phyloP scores from a whole-genome alignment of 805 yeast genomes.

The Metschnikowia amazonensis region DNA sequence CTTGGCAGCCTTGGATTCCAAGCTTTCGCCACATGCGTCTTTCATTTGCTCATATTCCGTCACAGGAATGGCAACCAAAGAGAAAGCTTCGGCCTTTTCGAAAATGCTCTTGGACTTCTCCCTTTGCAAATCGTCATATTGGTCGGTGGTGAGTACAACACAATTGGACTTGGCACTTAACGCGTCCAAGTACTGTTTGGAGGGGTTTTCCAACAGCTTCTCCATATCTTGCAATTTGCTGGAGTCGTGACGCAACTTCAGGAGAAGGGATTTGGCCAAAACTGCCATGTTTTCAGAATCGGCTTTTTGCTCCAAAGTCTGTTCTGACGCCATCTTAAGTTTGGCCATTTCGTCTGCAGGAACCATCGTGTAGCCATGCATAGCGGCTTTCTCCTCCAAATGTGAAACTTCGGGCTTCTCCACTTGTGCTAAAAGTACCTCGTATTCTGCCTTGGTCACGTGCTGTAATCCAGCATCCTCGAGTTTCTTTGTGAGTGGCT shows the following conservation, averaged over 20 bases:
- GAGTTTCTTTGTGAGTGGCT: conserved; percentile 12
- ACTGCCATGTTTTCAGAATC: conserved; percentile 15
- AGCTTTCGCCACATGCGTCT: conserved; percentile 5
- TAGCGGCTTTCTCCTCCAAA: conserved; percentile 11
- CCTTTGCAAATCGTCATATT: conserved; percentile 6
- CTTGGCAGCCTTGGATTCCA: conserved; percentile 10
- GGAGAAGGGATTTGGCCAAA: conserved; percentile 18
- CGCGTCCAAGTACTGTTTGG: conserved; percentile 6
- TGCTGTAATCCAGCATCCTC: conserved; percentile 10
- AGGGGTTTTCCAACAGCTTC: conserved; percentile 10
- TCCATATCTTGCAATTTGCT: conserved; percentile 4
- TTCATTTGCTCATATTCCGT: conserved; percentile 9
- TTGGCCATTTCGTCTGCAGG: conserved; percentile 12
- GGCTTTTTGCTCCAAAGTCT: conserved; percentile 18
- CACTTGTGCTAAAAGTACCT: conserved; percentile 1
- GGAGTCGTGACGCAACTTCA: conserved; percentile 11
- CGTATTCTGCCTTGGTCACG: conserved; percentile 11
- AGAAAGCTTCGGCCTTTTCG: conserved; percentile 12
- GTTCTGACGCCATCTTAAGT: conserved; percentile 10
- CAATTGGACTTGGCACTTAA: conserved; percentile 8
- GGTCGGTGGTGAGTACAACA: conserved; percentile 6
- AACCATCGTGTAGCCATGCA: conserved; percentile 9
- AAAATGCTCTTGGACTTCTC: conserved; percentile 11
- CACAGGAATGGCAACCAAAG: conserved; percentile 12
- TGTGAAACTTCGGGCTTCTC: conserved; percentile 9